Conservation (phyloP, 2,329 filamentous ascomycete species). For the Fusarium sp. region DNA sequence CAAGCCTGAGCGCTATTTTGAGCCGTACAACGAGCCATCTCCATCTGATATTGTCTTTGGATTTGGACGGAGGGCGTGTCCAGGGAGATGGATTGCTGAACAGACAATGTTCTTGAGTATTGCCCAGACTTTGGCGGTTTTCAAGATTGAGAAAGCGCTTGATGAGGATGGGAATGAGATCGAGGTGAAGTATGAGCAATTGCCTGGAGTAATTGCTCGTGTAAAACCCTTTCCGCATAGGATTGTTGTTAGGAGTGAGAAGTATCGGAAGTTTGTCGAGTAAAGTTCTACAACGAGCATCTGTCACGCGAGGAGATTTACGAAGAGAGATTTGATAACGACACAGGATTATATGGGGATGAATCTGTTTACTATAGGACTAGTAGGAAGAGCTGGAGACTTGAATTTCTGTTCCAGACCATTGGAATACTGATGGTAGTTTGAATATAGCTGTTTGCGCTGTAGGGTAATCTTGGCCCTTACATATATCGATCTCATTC, state of each 20-base stretch:
- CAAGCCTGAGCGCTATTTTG: slow-evolving; percentile 44
- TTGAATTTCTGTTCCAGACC: no score
- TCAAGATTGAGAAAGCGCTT: slow-evolving; percentile 52
- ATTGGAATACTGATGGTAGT: no score
- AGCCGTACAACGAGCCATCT: slow-evolving; percentile 46
- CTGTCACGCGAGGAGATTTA: no score
- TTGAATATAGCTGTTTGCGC: no score
- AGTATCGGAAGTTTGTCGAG: not conserved
- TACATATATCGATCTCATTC: no score
- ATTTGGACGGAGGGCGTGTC: slow-evolving; percentile 55
- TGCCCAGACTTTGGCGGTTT: slow-evolving; percentile 61
- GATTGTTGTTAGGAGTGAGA: not conserved
- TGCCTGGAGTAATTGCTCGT: slow-evolving; percentile 24
- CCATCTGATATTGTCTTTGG: slow-evolving; percentile 51
- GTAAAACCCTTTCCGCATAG: slow-evolving; percentile 11
- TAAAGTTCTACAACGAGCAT: not conserved
- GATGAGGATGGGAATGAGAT: slow-evolving; percentile 54
- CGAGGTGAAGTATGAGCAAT: slow-evolving; percentile 29
- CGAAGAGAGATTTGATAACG: no score
- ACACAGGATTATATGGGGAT: no score
- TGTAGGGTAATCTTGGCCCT: no score
- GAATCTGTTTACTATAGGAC: no score
- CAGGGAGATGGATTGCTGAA: slow-evolving; percentile 52
- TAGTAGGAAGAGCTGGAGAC: no score
- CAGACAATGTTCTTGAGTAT: slow-evolving; percentile 51